These are phyloP conservation scores for Selaginella moellendorffii DNA, from an alignment of 75 land plant genomes.

Conservation along the genomic window DNA sequence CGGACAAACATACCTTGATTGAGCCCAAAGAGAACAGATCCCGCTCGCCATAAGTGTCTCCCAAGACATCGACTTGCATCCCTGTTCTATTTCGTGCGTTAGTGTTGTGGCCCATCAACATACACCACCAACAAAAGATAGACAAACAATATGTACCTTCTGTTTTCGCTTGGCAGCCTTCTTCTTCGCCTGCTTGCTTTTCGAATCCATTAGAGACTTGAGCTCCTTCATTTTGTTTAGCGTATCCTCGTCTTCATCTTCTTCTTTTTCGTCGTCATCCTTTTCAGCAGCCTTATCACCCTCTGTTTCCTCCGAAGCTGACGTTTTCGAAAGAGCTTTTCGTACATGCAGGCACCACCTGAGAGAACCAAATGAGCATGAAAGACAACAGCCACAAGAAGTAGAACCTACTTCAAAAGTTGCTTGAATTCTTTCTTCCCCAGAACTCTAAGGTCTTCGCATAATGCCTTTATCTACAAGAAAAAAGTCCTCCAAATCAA, in stretches of 20 bases:
- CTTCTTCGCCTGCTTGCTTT: conserved; percentile 58
- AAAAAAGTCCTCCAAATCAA: neutral
- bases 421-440: conserved; percentile 85
- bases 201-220: conserved; percentile 43
- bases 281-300: conserved; percentile 16
- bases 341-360: conserved; percentile 76
- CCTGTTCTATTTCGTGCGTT: conserved; percentile 73
- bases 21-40: conserved; percentile 66
- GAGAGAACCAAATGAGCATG: neutral
- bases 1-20: conserved; percentile 47
- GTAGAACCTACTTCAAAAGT: conserved; percentile 53
- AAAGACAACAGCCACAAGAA: neutral
- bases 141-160: conserved; percentile 38
- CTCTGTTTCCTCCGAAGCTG: conserved; percentile 20
- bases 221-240: conserved; percentile 82
- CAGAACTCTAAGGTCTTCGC: conserved; percentile 78
- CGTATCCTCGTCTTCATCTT: conserved; percentile 43
- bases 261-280: conserved; percentile 32
- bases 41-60: conserved; percentile 57
- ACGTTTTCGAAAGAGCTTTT: conserved; percentile 50
- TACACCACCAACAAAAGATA: neutral
- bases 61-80: conserved; percentile 68
- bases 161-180: conserved; percentile 50
- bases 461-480: conserved; percentile 61
- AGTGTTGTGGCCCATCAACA: conserved; percentile 35